A percentile compares a stretch with the other conserved stretches of the same genome.
Conservation (phyloP, 345 rosid species). For the Lepidium africanum region DNA sequence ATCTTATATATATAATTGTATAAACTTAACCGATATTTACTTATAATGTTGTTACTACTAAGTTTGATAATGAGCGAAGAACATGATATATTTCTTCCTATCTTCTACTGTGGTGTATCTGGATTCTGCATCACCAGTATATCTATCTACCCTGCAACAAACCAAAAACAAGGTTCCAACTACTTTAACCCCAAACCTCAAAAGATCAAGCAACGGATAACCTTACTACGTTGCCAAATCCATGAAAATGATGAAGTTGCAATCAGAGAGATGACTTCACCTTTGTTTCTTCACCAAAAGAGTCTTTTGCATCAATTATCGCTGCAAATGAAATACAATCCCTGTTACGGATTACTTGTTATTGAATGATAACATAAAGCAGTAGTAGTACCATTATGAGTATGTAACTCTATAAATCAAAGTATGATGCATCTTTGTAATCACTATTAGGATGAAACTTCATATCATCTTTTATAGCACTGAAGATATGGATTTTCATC, state of each 20-base stretch:
- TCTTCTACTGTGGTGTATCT: conserved; percentile 7
- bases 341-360: background rate
- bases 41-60: conserved; percentile 3
- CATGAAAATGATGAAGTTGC: background rate
- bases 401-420: background rate
- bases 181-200: background rate
- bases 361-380: background rate
- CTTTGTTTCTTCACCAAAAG: conserved; percentile 4
- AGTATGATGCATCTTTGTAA: background rate
- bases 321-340: background rate
- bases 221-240: background rate
- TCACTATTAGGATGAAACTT: background rate
- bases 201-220: background rate
- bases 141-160: conserved; percentile 36
- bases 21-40: conserved; percentile 15
- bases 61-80: conserved; percentile 26
- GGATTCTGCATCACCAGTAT: conserved; percentile 16
- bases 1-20: background rate
- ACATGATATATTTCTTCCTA: conserved; percentile 16
- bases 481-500: background rate
- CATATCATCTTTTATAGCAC: background rate
- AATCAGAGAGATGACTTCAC: background rate
- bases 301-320: background rate
- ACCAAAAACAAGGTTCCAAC: conserved; percentile 22
- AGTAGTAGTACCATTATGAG: background rate